phyloP scores from a whole-genome alignment of 345 rosid species.

The Mallotus nudiflorus region DNA sequence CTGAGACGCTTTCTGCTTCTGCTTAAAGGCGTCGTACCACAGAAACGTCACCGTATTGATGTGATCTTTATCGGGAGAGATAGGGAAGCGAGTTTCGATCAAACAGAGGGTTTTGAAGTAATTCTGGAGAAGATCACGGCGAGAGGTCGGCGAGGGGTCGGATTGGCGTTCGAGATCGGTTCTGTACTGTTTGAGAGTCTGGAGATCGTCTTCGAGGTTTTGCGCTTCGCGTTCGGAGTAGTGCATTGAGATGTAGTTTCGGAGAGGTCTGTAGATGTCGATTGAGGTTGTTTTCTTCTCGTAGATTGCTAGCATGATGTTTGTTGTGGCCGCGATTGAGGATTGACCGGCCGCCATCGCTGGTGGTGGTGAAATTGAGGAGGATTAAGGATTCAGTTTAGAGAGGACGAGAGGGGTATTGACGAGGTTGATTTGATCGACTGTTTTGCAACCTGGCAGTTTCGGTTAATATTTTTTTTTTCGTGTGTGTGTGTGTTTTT shows the following conservation, averaged over 20 bases:
- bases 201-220: constrained; percentile 91
- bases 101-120: constrained; percentile 79
- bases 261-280: constrained; percentile 94
- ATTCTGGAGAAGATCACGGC: constrained; percentile 73
- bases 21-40: constrained; percentile 94
- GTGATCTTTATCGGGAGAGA: constrained; percentile 82
- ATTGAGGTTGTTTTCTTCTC: constrained; percentile 80
- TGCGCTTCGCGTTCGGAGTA: constrained; percentile 98
- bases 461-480: neutral
- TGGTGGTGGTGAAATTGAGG: too few relatives aligned
- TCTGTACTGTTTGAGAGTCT: constrained; percentile 67
- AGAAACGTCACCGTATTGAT: constrained; percentile 70
- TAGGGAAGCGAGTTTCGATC: constrained; percentile 93
- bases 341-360: constrained; percentile 53
- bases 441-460: too few relatives aligned
- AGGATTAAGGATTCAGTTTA: neutral
- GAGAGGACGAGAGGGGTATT: neutral
- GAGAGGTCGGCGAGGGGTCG: constrained; percentile 71
- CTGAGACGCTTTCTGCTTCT: constrained; percentile 77
- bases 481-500: too few relatives aligned
- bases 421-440: neutral
- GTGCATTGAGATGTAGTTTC: constrained; percentile 66
- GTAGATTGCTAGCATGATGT: constrained; percentile 87
- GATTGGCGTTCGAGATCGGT: constrained; percentile 74
- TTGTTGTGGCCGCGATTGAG: constrained; percentile 49